phyloP scores from a whole-genome alignment of 2,329 filamentous ascomycete species.

The Aspergillus unguis region DNA sequence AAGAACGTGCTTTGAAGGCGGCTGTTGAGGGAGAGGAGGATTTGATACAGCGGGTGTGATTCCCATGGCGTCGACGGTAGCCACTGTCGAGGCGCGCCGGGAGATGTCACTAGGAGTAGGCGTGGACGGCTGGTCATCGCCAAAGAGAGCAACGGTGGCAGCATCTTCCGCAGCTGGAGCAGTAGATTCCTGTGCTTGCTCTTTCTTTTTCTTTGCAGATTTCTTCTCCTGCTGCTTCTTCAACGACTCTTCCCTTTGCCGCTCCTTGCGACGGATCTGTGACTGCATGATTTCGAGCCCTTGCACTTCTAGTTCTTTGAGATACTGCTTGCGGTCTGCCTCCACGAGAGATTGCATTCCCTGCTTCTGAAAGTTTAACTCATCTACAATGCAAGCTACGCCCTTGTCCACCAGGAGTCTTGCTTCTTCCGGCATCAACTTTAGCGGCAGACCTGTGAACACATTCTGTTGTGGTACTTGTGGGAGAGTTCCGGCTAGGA shows the following conservation, averaged over 20 bases:
- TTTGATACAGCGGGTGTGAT: conserved; percentile 53
- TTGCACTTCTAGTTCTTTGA: conserved; percentile 55
- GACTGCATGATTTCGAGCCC: conserved; percentile 49
- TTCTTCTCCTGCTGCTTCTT: conserved; percentile 47
- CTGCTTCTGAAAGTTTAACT: conserved; percentile 65
- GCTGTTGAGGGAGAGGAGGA: conserved; percentile 41
- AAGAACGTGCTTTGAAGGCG: conserved; percentile 24
- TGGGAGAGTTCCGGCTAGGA: conserved; percentile 81
- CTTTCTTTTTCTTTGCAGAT: conserved; percentile 21
- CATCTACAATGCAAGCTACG: conserved; percentile 77
- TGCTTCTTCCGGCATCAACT: conserved; percentile 89
- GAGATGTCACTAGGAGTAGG: conserved; percentile 11
- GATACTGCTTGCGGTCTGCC: conserved; percentile 60
- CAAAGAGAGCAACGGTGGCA: conserved; percentile 25
- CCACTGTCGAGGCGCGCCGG: conserved; percentile 13
- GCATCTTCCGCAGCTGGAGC: conserved; percentile 13
- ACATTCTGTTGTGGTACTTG: conserved; percentile 94
- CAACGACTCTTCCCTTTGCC: conserved; percentile 49
- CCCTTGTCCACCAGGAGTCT: conserved; percentile 73
- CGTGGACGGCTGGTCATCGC: conserved; percentile 10
- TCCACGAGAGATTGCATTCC: conserved; percentile 59
- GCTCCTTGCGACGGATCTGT: conserved; percentile 48
- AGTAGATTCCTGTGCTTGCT: conserved; percentile 8
- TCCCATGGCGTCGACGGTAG: conserved; percentile 25
- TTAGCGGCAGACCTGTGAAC: conserved; percentile 82